A percentile compares a stretch with the other conserved stretches of the same genome.
Evolutionary conservation across 225 moss, liverwort and hornwort genomes (phyloP).

Genomic region (Sphagnum contortum): DNA sequence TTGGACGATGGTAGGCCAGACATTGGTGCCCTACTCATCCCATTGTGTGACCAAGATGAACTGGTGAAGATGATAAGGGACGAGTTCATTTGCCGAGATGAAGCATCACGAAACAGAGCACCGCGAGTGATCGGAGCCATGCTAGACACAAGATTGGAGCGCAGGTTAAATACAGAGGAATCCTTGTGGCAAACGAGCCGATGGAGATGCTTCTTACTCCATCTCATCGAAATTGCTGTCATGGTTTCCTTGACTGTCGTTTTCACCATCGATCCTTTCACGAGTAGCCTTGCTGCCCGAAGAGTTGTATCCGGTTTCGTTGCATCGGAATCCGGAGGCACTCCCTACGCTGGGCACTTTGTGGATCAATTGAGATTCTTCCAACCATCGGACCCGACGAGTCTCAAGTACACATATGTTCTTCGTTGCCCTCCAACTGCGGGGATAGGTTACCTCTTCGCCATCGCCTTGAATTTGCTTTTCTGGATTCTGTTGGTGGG

Average conservation of each 20-base stretch:
- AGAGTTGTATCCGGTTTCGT: conserved; percentile 1
- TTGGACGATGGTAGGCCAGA: background rate
- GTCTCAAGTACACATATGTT: background rate
- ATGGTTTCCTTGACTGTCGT: conserved; percentile 5
- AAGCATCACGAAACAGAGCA: background rate
- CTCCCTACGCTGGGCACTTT: background rate
- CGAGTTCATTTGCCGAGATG: background rate
- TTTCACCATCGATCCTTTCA: conserved; percentile 6
- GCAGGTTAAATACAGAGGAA: background rate
- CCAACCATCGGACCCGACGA: background rate
- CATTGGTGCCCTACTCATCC: background rate
- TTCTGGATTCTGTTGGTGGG: background rate
- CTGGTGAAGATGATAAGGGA: background rate
- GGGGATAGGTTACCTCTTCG: background rate
- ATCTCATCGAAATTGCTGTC: conserved; percentile 4
- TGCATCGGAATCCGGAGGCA: background rate
- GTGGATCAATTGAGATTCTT: background rate
- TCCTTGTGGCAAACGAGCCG: background rate
- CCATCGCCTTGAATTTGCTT: background rate
- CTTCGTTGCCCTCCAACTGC: background rate
- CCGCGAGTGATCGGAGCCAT: background rate
- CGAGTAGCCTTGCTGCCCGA: conserved; percentile 5
- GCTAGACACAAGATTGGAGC: background rate
- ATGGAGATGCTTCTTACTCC: conserved; percentile 8
- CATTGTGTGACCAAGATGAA: background rate